Evolutionary conservation across 2,329 filamentous ascomycete genomes (phyloP), one percentile per base, ranked within the genome.

Genomic region (Cryphonectria carpinicola): DNA sequence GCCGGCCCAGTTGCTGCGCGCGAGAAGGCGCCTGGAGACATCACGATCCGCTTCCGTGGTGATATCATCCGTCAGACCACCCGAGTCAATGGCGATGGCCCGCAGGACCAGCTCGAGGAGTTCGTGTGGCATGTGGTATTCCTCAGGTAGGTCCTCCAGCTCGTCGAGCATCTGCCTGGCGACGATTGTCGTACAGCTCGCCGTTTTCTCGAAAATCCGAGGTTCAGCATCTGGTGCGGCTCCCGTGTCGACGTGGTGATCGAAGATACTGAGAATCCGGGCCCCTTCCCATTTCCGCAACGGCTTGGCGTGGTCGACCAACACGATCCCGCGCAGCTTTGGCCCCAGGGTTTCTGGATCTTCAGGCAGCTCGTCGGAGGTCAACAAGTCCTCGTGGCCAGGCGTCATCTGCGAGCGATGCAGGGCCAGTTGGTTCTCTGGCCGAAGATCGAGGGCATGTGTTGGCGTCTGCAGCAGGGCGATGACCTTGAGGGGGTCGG

Each of bases 81-180:
- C 76, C 0, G 83, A 82, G 73, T 85, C 83, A 70, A 85, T 84
- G 28, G 83, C 80, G 54, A 85, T 84, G 58, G 83, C 83, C 65
- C 79, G 79, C 62, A 85, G 77, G 66, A 85, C 81, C 4, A 84
- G 78, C 73, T 84, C 82, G n/a, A 85, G 81, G 25, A 85, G 78
- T 74, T 84, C 83, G 70, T 85, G 83, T 6, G 83, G 82, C 78
- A 84, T 77, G 70, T 84, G 83, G 73, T 85, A 85, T 73, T 84
- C 82, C 68, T 82, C 74, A 0, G 80, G 79, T 1, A 84, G 76
- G 28, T 76, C 69, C 72, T 84, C 83, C 2, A 84, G 78, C 73
- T 84, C 83, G 67, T 84, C 78, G 37, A 85, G 80, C 80, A 85
- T 83, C 70, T 83, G 81, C 19, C 82, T 79, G 3, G 82, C 82